Percentiles rank a stretch among this genome's conserved stretches.
Conservation (phyloP, 2,329 filamentous ascomycete genomes). For the Ceratocystis colombiana region DNA sequence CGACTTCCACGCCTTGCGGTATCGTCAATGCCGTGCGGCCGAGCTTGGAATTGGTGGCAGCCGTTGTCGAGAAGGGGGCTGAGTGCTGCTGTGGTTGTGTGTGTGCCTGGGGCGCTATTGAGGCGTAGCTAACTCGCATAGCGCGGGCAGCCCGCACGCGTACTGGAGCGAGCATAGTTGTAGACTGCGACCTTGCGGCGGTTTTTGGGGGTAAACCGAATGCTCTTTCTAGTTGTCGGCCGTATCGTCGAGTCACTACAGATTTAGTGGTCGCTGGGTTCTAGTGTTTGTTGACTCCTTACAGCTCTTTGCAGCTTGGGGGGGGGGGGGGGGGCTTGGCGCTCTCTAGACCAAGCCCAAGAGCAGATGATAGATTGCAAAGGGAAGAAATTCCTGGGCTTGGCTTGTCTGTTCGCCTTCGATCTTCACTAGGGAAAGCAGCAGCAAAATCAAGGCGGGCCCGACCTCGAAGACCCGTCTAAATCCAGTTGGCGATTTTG, state of each 20-base stretch:
- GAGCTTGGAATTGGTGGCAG: constrained; percentile 64
- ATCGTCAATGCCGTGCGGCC: constrained; percentile 70
- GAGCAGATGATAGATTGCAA: too few species aligned
- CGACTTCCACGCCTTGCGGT: constrained; percentile 72
- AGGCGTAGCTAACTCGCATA: background rate
- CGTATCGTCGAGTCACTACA: background rate
- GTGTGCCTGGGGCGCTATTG: constrained; percentile 32
- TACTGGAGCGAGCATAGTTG: constrained; percentile 18
- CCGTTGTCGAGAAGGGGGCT: constrained; percentile 57
- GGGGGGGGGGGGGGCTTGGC: too few species aligned
- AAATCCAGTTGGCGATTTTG: background rate
- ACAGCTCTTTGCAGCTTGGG: too few species aligned
- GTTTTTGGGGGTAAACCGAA: background rate
- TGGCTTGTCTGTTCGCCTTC: background rate
- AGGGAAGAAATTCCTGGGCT: too few species aligned
- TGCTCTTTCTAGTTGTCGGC: background rate
- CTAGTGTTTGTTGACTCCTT: too few species aligned
- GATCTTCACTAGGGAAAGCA: background rate
- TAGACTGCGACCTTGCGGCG: background rate
- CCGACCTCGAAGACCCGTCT: background rate
- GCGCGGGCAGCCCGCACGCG: constrained; percentile 17
- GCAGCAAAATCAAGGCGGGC: background rate
- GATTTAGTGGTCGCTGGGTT: background rate
- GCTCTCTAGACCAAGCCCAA: too few species aligned
- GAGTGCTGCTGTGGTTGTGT: constrained; percentile 56